Evolutionary conservation across 2,329 filamentous ascomycete species (phyloP), one percentile per base, ranked within the genome.

Genomic region (Neofusicoccum umdonicola): DNA sequence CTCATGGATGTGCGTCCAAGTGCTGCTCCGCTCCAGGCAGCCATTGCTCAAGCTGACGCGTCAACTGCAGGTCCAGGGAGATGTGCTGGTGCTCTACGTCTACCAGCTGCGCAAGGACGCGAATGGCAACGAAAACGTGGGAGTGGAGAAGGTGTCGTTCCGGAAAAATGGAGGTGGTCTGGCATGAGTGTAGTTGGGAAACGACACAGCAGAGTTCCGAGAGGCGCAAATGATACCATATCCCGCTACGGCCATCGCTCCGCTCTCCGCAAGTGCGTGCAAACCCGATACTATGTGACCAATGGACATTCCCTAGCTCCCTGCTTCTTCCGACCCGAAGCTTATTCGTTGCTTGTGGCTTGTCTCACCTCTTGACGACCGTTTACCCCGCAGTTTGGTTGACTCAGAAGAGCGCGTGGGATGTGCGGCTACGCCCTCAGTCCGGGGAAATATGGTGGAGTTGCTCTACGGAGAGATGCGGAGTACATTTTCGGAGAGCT

Each of bases 71-170:
- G 92, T 96, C 41, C 94, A 98, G 86, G 94, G 94, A 37, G 96
- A 97, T 76, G 96, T 96, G 15, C 85, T 98, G 69, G 96, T 96
- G 66, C 84, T 98, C 57, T 98, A 98, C 77, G 94, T 98, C 62
- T 98, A 98, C 68, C 83, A 85, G 70, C 72, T 85, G 64, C 80
- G 81, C 68, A 84, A 79, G 68, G 82, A 84, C 64, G 81, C 77
- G 41, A 79, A 83, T 66, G 83, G 83, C 3, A 79, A 77, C 42
- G 82, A 85, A 72, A 84, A 76, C 63, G 83, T 85, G 22, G 81
- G 80, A 7, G 83, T 85, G 66, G 83, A 85, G 72, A 85, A 85
- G 71, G 83, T 85, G 42, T 83, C 80, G 51, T 85, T 83, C 72
- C 79, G 83, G 71, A 85, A 85, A 71, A 79, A 82, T 61, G 73